phyloP scores from a whole-genome alignment of 2,329 filamentous ascomycete genomes.

The Beauveria varroae region DNA sequence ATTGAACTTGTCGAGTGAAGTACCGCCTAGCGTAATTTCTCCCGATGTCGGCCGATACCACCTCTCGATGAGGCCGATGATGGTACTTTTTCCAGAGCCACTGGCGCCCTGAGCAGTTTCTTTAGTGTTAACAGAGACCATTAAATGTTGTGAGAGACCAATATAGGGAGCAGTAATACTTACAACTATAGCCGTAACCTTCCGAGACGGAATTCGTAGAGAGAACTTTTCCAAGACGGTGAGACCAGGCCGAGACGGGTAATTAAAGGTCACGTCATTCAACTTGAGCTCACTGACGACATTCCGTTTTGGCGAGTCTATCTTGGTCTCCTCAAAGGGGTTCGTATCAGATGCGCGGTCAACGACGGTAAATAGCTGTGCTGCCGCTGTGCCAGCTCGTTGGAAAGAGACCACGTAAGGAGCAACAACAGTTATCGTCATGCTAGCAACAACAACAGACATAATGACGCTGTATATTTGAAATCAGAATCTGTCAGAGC shows the following conservation, averaged over 20 bases:
- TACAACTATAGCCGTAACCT: slow-evolving; percentile 35
- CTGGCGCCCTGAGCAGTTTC: slow-evolving; percentile 25
- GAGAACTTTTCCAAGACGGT: slow-evolving; percentile 35
- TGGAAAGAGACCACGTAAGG: slow-evolving; percentile 31
- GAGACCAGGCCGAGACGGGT: slow-evolving; percentile 35
- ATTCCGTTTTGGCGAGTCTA: slow-evolving; percentile 21
- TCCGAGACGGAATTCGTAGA: slow-evolving; percentile 35
- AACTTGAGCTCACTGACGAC: slow-evolving; percentile 32
- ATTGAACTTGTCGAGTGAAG: slow-evolving; percentile 26
- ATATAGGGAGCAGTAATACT: slow-evolving; percentile 32
- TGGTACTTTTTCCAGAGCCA: slow-evolving; percentile 33
- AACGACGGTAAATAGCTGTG: slow-evolving; percentile 30
- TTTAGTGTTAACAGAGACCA: neutral
- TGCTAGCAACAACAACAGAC: slow-evolving; percentile 30
- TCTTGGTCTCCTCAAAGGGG: slow-evolving; percentile 26
- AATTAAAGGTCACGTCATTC: slow-evolving; percentile 35
- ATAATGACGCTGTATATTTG: slow-evolving; percentile 24
- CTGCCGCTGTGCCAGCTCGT: slow-evolving; percentile 27
- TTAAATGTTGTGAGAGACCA: too few species aligned
- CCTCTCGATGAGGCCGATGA: slow-evolving; percentile 31
- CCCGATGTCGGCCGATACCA: slow-evolving; percentile 30
- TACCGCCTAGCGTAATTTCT: slow-evolving; percentile 29
- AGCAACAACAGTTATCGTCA: slow-evolving; percentile 28
- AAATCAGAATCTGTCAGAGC: neutral
- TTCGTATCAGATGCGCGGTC: slow-evolving; percentile 30